A percentile compares a stretch with the other conserved stretches of the same genome.
These are phyloP conservation scores for Arthrobotrys entomopaga DNA, from an alignment of 2,329 filamentous ascomycete species.

Conservation along the genomic window DNA sequence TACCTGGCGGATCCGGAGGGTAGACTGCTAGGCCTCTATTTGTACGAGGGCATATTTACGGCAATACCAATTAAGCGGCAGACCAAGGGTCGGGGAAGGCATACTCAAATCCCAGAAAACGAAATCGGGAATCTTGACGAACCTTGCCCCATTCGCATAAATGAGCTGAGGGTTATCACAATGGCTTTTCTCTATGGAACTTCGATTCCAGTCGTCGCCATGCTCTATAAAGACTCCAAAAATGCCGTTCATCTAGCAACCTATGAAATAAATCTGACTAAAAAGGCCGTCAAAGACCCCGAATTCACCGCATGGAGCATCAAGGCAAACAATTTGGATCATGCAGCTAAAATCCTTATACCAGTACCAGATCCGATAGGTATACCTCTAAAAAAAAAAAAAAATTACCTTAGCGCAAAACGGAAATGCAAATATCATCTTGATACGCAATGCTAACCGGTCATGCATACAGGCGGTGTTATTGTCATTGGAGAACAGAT, in stretches of 20 bases:
- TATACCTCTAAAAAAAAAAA: too few relatives aligned
- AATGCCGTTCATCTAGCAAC: conserved; percentile 64
- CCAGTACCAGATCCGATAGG: conserved; percentile 66
- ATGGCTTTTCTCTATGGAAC: conserved; percentile 72
- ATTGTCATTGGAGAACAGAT: conserved; percentile 82
- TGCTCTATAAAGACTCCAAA: conserved; percentile 73
- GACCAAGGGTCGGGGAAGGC: conserved; percentile 52
- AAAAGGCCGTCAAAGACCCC: conserved; percentile 50
- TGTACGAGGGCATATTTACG: conserved; percentile 58
- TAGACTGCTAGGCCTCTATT: conserved; percentile 57
- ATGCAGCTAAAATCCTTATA: conserved; percentile 71
- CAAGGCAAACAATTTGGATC: conserved; percentile 67
- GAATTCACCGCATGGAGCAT: conserved; percentile 68
- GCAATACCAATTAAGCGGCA: conserved; percentile 56
- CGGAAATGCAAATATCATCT: not conserved
- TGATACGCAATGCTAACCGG: not conserved
- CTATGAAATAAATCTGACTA: conserved; percentile 55
- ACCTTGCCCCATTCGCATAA: conserved; percentile 71
- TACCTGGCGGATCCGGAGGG: conserved; percentile 57
- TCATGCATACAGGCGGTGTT: conserved; percentile 68
- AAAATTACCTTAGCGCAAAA: not conserved
- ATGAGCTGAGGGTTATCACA: conserved; percentile 74
- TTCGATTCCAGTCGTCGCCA: conserved; percentile 70
- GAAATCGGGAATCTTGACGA: conserved; percentile 70
- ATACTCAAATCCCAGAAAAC: conserved; percentile 57